These are phyloP conservation scores for Tylopilus sp. DNA, from an alignment of 768 basidiomycete species.

Conservation along the genomic window DNA sequence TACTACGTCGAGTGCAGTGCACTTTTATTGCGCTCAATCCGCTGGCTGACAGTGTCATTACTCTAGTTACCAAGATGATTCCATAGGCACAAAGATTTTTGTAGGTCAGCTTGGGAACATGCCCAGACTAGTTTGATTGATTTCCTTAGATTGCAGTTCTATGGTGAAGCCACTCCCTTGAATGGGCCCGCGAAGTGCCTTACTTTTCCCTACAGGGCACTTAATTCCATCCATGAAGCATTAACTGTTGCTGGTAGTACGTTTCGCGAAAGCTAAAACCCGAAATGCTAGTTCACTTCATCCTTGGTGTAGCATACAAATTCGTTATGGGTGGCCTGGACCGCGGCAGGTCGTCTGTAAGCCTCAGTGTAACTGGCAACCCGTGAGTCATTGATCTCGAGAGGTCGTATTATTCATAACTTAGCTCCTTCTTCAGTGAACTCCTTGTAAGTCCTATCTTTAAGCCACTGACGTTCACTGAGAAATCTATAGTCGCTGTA, in stretches of 20 bases:
- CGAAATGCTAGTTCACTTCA: not conserved
- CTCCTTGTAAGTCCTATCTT: no score
- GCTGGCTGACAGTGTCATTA: not conserved
- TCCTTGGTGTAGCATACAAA: no score
- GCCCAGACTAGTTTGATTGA: not conserved
- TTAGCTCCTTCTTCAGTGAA: no score
- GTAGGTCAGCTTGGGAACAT: not conserved
- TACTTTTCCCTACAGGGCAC: not conserved
- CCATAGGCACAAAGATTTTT: not conserved
- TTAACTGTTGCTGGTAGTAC: constrained; percentile 4
- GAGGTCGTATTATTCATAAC: no score
- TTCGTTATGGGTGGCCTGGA: no score
- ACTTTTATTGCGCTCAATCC: not conserved
- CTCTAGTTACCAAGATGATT: not conserved
- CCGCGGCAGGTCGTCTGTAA: no score
- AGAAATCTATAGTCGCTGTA: no score
- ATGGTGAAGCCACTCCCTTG: not conserved
- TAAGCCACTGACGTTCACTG: no score
- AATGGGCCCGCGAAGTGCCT: no score
- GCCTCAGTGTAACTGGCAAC: no score
- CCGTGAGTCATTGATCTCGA: no score
- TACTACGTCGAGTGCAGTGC: constrained; percentile 4
- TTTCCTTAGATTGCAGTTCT: constrained; percentile 3
- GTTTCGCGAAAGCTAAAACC: not conserved
- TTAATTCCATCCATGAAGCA: constrained; percentile 8